Evolutionary conservation across 164 flowering plant genomes (phyloP), one percentile per base, ranked within the genome.

Genomic region (Piper betle): DNA sequence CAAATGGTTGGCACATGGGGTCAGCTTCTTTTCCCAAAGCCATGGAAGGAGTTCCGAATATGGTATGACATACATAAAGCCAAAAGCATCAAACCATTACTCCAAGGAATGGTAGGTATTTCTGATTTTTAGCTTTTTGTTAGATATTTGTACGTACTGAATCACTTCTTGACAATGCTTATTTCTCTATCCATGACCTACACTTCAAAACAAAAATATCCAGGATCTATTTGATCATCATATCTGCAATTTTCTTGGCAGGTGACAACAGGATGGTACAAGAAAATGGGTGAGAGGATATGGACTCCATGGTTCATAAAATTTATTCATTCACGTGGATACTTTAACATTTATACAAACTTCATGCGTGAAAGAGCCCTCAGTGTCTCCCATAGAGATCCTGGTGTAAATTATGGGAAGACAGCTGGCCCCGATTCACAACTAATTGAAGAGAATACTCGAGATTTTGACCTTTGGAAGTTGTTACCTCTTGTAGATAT

Each of bases 241-340:
- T 43, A 8, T 8, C 50, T 3, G 12, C 8, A 4, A 20, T 42
- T 43, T 17, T 64, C 6, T 62, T 17, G 64, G 62, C 79, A 91
- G 98, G 95, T 87, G 63, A 87, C 98, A 52, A 90, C 80, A 41
- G 92, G 94, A 65, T 93, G 99, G 99, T 93, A 93, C 80, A 93
- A 85, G 66, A 90, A 66, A 80, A 69, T 84, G 83, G 97, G 97
- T 48, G 99, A 93, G 69, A 84, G 80, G 66, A 93, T 90, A 59
- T 93, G 97, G 97, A 93, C 99, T 39, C 99, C 99, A 55, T 93
- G 99, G 99, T 93, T 93, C 78, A 93, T 93, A 38, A 90, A 90
- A 62, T 93, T 90, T 60, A 74, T 93, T 33, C 95, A 93, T 57
- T 74, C 85, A 50, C 91, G 74, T 54, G 88, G 91, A 19, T 93